Evolutionary conservation across 129 eudicot genomes (phyloP).

Genomic region (Gnaphalium uliginosum): DNA sequence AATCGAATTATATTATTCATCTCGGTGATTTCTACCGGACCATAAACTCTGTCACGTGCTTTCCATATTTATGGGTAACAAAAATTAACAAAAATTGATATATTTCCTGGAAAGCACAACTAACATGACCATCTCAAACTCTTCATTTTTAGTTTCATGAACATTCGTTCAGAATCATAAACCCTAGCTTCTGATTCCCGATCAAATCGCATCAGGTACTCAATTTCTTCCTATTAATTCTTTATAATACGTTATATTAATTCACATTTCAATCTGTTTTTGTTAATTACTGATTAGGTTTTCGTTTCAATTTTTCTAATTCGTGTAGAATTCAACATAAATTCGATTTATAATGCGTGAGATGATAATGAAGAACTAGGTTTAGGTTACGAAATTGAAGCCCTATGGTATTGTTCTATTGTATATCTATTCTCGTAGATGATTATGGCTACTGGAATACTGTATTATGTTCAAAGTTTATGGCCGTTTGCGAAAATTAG

Average conservation of each 20-base stretch:
- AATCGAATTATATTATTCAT: too few relatives aligned
- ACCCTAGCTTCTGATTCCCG: conserved; percentile 28
- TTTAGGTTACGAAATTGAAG: not conserved
- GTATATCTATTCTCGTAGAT: not conserved
- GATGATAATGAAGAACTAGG: conserved; percentile 2
- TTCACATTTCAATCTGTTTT: not conserved
- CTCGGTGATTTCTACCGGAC: too few relatives aligned
- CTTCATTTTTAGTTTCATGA: not conserved
- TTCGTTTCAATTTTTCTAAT: not conserved
- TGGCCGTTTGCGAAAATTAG: conserved; percentile 63
- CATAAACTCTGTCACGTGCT: too few relatives aligned
- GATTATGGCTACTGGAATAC: conserved; percentile 21
- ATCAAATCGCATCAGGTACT: conserved; percentile 23
- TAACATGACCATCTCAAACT: not conserved
- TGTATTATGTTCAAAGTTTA: conserved; percentile 46
- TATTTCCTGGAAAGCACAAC: not conserved
- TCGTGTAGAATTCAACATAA: not conserved
- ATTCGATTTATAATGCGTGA: not conserved
- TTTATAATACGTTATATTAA: not conserved
- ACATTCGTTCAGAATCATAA: conserved; percentile 12
- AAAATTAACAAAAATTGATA: too few relatives aligned
- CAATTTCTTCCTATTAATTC: not conserved
- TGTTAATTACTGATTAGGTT: conserved; percentile 23
- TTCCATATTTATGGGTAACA: too few relatives aligned
- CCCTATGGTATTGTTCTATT: conserved; percentile 6